phyloP scores from a whole-genome alignment of 306 rosid genomes.

The Gynostemma pentaphyllum region DNA sequence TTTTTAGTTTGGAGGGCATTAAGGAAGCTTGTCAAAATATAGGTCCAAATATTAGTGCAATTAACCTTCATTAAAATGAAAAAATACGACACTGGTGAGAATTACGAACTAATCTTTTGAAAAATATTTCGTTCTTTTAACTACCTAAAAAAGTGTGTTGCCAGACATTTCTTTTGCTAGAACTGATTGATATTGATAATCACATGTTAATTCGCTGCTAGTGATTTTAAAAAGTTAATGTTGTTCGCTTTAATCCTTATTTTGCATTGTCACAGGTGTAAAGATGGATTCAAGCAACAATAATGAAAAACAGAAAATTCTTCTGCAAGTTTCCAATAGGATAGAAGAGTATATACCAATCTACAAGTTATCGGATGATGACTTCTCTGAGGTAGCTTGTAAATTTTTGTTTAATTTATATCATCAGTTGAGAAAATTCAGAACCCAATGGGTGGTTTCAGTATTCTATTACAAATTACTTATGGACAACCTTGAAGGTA shows the following conservation, averaged over 20 bases:
- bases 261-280: constrained; percentile 35
- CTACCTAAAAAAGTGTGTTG: not conserved
- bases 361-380: constrained; percentile 53
- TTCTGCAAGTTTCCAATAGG: constrained; percentile 34
- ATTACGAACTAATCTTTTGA: not conserved
- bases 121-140: not conserved
- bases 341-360: constrained; percentile 34
- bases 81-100: not conserved
- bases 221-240: not conserved
- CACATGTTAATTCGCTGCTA: not conserved
- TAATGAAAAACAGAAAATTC: constrained; percentile 21
- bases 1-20: not conserved
- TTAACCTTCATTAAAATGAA: not conserved
- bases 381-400: constrained; percentile 51
- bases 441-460: not conserved
- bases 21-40: not conserved
- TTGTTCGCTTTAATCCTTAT: not conserved
- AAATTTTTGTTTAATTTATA: not conserved
- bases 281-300: constrained; percentile 20
- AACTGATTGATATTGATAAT: not conserved
- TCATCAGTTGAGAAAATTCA: not conserved
- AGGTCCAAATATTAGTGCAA: not conserved
- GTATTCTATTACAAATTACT: not conserved
- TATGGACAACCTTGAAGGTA: not conserved
- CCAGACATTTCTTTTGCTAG: not conserved